Conservation (phyloP, 176 grass and related monocot genomes). For the Carex scoparia region DNA sequence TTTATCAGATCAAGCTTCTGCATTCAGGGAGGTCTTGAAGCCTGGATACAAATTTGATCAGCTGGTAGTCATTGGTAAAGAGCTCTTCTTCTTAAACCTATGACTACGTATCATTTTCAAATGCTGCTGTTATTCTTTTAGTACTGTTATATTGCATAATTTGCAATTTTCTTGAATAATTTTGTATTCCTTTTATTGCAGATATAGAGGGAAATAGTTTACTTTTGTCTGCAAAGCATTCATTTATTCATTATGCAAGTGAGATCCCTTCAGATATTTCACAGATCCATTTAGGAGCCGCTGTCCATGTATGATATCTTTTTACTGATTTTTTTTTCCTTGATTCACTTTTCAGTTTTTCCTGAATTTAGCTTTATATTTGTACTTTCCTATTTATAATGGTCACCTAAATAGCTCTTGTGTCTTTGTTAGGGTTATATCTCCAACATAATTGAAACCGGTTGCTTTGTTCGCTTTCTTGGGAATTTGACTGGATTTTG, state of each 20-base stretch:
- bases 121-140: neutral
- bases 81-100: conserved; percentile 1
- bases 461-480: conserved; percentile 96
- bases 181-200: conserved; percentile 33
- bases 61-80: conserved; percentile 77
- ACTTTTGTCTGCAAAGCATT: conserved; percentile 87
- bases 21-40: conserved; percentile 72
- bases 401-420: conserved; percentile 19
- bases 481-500: conserved; percentile 89
- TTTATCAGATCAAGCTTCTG: conserved; percentile 65
- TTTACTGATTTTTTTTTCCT: conserved; percentile 21
- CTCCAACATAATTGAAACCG: conserved; percentile 90
- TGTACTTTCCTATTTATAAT: neutral
- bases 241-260: conserved; percentile 51
- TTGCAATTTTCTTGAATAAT: conserved; percentile 13
- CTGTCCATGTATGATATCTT: conserved; percentile 54
- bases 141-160: neutral
- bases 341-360: neutral
- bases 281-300: conserved; percentile 44
- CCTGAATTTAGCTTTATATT: neutral
- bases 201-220: conserved; percentile 76
- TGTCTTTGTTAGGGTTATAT: conserved; percentile 69
- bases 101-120: neutral
- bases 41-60: conserved; percentile 80
- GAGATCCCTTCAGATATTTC: conserved; percentile 76